phyloP scores from a whole-genome alignment of 2,329 filamentous ascomycete species.

The Dactylonectria estremocensis region DNA sequence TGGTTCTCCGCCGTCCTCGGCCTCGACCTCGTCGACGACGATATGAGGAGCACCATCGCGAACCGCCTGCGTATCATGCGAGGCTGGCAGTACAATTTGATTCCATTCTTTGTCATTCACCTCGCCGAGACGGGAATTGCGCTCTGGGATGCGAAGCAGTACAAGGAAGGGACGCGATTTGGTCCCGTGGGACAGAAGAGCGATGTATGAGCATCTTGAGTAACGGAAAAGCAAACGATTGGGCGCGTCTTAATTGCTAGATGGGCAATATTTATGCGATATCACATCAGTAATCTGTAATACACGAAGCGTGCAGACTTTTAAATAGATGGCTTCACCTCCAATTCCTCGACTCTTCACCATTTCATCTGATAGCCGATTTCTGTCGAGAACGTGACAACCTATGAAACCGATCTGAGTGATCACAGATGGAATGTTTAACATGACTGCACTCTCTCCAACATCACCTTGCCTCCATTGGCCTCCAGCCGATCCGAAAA shows the following conservation, averaged over 20 bases:
- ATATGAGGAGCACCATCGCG: slow-evolving; percentile 38
- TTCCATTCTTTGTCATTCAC: slow-evolving; percentile 49
- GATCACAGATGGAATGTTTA: too few species aligned
- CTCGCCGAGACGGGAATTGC: slow-evolving; percentile 45
- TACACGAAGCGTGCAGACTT: too few species aligned
- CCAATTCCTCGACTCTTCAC: too few species aligned
- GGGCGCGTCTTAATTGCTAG: too few species aligned
- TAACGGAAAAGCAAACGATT: neutral
- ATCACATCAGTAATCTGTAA: too few species aligned
- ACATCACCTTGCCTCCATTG: neutral
- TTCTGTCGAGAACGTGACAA: too few species aligned
- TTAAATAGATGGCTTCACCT: too few species aligned
- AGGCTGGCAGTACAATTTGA: slow-evolving; percentile 50
- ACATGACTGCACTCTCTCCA: neutral
- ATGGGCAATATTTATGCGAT: too few species aligned
- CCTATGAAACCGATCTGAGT: too few species aligned
- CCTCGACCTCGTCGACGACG: slow-evolving; percentile 37
- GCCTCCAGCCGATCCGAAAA: slow-evolving; percentile 1
- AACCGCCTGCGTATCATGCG: slow-evolving; percentile 45
- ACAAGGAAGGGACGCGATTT: slow-evolving; percentile 20
- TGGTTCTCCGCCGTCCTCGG: slow-evolving; percentile 48
- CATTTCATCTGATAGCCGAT: too few species aligned
- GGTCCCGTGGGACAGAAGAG: slow-evolving; percentile 21
- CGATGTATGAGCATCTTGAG: slow-evolving; percentile 6
- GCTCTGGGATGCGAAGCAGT: slow-evolving; percentile 38